A percentile compares a stretch with the other conserved stretches of the same genome.
Evolutionary conservation across 345 rosid species (phyloP).

Genomic region (Salix viminalis): DNA sequence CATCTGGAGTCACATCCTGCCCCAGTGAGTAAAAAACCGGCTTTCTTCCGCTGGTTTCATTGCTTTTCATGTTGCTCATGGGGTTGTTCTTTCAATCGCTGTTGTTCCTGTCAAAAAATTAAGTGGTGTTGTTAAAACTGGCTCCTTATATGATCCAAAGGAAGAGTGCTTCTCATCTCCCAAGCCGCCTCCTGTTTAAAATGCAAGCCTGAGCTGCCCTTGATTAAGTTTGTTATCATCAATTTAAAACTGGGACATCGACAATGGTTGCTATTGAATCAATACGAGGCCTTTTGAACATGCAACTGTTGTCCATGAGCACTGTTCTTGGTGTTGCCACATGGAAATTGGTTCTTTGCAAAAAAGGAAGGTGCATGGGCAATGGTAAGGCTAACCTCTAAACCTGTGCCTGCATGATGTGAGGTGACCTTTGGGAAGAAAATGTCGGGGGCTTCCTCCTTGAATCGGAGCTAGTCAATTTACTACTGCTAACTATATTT

Average conservation of each 20-base stretch:
- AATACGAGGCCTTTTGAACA: neutral
- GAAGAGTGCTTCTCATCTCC: neutral
- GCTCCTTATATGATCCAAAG: neutral
- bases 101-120: neutral
- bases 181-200: neutral
- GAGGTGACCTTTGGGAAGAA: too few species aligned
- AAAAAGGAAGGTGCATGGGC: neutral
- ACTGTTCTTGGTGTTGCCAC: neutral
- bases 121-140: neutral
- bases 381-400: neutral
- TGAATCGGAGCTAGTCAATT: neutral
- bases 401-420: neutral
- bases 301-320: neutral
- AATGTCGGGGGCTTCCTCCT: neutral
- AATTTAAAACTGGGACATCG: neutral
- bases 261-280: neutral
- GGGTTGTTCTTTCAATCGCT: conserved; percentile 9
- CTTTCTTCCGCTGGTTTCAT: conserved; percentile 21
- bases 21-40: conserved; percentile 12
- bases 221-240: neutral
- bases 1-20: conserved; percentile 1
- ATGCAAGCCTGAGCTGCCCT: neutral
- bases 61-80: conserved; percentile 32
- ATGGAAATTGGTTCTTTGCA: neutral
- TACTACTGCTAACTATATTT: neutral